Conservation (phyloP, 768 basidiomycete genomes). For the Kwoniella dendrophila region DNA sequence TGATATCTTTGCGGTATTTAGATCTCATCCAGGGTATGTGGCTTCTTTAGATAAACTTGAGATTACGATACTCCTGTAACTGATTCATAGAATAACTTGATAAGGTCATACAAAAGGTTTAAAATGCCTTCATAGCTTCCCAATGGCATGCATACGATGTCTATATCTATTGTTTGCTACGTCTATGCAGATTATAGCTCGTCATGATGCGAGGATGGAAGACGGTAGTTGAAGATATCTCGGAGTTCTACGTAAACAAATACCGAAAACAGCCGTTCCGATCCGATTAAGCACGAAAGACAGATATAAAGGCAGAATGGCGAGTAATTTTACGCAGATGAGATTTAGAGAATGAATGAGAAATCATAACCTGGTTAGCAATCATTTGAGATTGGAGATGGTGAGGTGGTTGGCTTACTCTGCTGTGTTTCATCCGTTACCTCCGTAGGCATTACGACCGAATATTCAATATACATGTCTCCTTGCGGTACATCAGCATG, state of each 20-base stretch:
- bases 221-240: conserved; percentile 18
- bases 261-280: neutral
- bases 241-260: conserved; percentile 13
- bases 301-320: neutral
- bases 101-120: no score
- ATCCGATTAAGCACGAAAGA: conserved; percentile 1
- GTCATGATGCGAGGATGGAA: conserved; percentile 11
- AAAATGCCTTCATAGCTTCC: no score
- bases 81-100: no score
- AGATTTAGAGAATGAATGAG: neutral
- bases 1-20: neutral
- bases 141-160: neutral
- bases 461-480: conserved; percentile 90
- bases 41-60: neutral
- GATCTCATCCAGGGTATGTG: neutral
- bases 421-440: conserved; percentile 68
- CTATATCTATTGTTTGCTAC: conserved; percentile 8
- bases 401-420: no score
- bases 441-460: conserved; percentile 79
- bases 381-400: neutral
- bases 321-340: neutral
- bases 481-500: conserved; percentile 60
- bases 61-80: no score
- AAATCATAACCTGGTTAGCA: neutral
- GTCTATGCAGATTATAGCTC: conserved; percentile 13